Percentiles rank a stretch among this genome's conserved stretches.
Conservation (phyloP, 768 basidiomycete genomes). For the Phlebiopsis gigantea region DNA sequence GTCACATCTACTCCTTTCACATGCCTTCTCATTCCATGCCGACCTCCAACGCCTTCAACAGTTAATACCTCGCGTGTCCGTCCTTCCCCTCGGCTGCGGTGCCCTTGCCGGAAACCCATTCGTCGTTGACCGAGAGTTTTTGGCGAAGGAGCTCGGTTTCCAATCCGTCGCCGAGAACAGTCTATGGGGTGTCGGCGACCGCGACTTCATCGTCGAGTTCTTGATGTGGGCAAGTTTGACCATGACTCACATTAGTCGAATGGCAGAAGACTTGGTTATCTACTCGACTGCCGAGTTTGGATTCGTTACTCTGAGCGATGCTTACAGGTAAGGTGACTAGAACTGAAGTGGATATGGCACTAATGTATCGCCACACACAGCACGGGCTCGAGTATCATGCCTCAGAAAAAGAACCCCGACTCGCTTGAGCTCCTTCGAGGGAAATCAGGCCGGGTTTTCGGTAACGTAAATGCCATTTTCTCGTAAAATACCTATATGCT, state of each 20-base stretch:
- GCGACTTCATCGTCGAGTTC: constrained; percentile 97
- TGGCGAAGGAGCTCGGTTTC: constrained; percentile 89
- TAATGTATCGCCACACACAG: constrained; percentile 33
- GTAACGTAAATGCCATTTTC: constrained; percentile 52
- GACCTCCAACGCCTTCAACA: constrained; percentile 85
- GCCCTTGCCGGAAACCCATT: constrained; percentile 98
- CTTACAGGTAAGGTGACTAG: constrained; percentile 66
- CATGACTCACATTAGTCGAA: constrained; percentile 89
- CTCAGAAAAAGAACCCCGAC: constrained; percentile 98
- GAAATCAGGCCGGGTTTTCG: constrained; percentile 92
- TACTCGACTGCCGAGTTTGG: constrained; percentile 98
- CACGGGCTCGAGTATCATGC: constrained; percentile 99
- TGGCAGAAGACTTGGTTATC: constrained; percentile 95
- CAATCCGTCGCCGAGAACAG: constrained; percentile 89
- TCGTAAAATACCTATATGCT: neutral
- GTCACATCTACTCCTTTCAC: constrained; percentile 94
- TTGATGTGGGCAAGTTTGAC: constrained; percentile 92
- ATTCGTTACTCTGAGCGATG: constrained; percentile 93
- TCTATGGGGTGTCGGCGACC: constrained; percentile 93
- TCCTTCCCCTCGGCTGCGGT: constrained; percentile 90
- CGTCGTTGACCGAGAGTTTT: constrained; percentile 86
- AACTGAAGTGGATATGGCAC: neutral
- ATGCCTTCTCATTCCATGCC: constrained; percentile 88
- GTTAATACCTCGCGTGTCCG: constrained; percentile 84
- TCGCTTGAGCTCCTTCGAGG: constrained; percentile 93